phyloP scores from a whole-genome alignment of 306 rosid species.

The Lablab purpureus region DNA sequence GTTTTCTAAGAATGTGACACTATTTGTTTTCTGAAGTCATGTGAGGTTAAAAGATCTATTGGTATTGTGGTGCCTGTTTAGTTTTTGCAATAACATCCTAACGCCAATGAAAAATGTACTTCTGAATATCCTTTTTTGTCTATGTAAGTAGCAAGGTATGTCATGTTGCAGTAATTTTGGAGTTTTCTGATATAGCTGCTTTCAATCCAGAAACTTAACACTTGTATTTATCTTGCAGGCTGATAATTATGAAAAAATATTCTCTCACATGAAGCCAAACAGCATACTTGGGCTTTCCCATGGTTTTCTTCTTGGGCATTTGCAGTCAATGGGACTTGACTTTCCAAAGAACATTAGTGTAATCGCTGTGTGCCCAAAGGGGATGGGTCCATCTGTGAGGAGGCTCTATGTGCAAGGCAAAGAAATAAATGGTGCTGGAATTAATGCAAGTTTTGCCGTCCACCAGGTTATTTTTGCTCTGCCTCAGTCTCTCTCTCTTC shows the following conservation, averaged over 20 bases:
- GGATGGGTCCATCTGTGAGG: conserved; percentile 99
- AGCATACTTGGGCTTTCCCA: conserved; percentile 98
- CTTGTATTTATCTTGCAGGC: conserved; percentile 65
- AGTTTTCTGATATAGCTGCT: conserved; percentile 1
- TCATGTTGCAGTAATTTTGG: conserved; percentile 12
- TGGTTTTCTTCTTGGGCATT: conserved; percentile 96
- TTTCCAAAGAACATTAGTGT: conserved; percentile 91
- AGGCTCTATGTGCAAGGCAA: conserved; percentile 96
- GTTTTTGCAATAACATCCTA: neutral
- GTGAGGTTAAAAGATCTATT: conserved; percentile 4
- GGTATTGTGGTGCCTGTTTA: neutral
- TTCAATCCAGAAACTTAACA: neutral
- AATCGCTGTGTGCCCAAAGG: conserved; percentile 91
- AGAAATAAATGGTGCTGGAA: conserved; percentile 97
- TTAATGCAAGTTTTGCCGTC: conserved; percentile 90
- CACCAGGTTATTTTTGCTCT: conserved; percentile 66
- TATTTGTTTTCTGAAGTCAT: neutral
- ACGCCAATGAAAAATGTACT: neutral
- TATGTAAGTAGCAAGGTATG: neutral
- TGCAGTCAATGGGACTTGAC: conserved; percentile 80
- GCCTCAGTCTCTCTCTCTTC: neutral
- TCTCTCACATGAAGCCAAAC: conserved; percentile 90
- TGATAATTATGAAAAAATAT: conserved; percentile 82
- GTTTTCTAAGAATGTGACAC: neutral
- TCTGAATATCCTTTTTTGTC: neutral